Percentiles rank a stretch among this genome's conserved stretches.
Evolutionary conservation across 1,139 yeast genomes (phyloP).

Genomic region (Pichia sp.): DNA sequence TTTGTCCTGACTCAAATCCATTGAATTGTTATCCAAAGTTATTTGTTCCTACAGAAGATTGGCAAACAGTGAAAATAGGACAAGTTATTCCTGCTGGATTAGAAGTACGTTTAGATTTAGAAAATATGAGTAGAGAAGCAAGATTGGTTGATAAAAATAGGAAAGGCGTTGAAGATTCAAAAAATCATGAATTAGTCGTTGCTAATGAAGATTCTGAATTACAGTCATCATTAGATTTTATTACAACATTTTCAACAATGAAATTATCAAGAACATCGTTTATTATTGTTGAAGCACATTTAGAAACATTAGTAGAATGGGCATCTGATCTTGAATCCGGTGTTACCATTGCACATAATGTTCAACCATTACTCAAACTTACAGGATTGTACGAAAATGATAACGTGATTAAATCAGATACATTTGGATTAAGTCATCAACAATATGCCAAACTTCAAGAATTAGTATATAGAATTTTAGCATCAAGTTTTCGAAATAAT

Average conservation of each 20-base stretch:
- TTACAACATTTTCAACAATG: conserved; percentile 4
- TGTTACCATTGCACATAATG: conserved; percentile 32
- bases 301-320: conserved; percentile 50
- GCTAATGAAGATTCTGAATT: conserved; percentile 8
- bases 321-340: conserved; percentile 68
- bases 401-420: neutral
- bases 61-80: conserved; percentile 64
- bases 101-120: conserved; percentile 65
- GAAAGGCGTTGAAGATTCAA: conserved; percentile 1
- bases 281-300: conserved; percentile 24
- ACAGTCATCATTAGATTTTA: conserved; percentile 4
- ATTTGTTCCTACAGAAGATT: conserved; percentile 56
- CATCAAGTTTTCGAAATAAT: conserved; percentile 64
- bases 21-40: conserved; percentile 56
- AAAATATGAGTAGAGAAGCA: conserved; percentile 65
- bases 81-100: conserved; percentile 74
- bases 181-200: conserved; percentile 14
- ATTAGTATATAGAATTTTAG: conserved; percentile 44
- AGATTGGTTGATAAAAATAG: conserved; percentile 34
- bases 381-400: conserved; percentile 21
- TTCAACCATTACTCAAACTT: conserved; percentile 21
- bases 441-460: conserved; percentile 35
- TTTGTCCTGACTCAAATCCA: conserved; percentile 44
- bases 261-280: neutral
- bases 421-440: conserved; percentile 10